Base-by-base conservation (phyloP, 2,329 filamentous ascomycete species). In the Conoideocrella luteorostrata region DNA sequence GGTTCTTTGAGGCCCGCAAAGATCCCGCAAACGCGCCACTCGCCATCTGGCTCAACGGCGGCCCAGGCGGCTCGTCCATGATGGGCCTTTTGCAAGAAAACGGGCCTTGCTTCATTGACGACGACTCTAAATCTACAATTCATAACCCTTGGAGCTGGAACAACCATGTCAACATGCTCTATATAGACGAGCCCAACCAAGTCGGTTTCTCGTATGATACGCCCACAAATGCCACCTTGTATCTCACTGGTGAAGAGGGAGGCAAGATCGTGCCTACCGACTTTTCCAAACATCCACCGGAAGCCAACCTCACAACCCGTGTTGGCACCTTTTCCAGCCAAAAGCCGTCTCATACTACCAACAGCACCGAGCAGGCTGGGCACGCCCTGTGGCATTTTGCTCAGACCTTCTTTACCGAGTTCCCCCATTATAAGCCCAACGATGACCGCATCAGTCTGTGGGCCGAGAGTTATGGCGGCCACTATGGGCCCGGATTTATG, bases 381-480 rank as follows among this genome's bases (percentile, higher is more conserved):
- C 64, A 69, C 44, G 74, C 78, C 11, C 66, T 78, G 21, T 85
- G 80, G 78, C 79, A 85, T 54, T 80, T 84, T 59, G 58, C 82
- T n/a, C 78, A 83, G 56, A 73, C 69, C 11, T 82, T 78, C 62
- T 56, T 85, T 50, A 65, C 63, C 20, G 64, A 70, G 15, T 82
- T 82, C 45, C 78, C 78, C 0, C 67, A 77, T 50, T 78, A 80
- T 58, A 75, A 74, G 45, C 75, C 73, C 3, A 60, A 62, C 23
- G 65, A 70, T 46, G 65, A 72, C 39, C 75, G 78, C 11, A 71
- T 86, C 40, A 80, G 81, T 53, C 62, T 87, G 2, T 85, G 83
- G 54, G 73, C 80, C 1, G 81, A 87, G 61, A 82, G 78, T 57
- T 83, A 86, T 59, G 77, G 82, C 23, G 84, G 84, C 5, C 78